A percentile compares a stretch with the other conserved stretches of the same genome.
phyloP scores from a whole-genome alignment of 257 asterid genomes.

The Solanum chmielewskii region DNA sequence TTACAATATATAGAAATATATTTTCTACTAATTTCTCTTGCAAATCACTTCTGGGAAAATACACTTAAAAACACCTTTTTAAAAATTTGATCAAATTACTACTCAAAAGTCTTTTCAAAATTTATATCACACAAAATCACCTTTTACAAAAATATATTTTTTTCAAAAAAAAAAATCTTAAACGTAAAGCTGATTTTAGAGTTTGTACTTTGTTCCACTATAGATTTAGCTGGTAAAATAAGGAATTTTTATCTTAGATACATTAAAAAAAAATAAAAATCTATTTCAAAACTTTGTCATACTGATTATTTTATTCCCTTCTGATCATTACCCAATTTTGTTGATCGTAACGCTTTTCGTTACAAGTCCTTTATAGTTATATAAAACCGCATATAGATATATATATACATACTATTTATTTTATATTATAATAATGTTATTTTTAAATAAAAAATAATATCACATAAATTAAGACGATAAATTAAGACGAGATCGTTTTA shows the following conservation, averaged over 20 bases:
- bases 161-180: background rate
- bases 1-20: too few relatives aligned
- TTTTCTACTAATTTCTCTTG: background rate
- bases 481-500: accelerated
- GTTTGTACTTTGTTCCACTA: background rate
- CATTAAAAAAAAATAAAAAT: background rate
- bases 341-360: background rate
- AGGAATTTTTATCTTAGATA: background rate
- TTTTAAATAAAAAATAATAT: too few relatives aligned
- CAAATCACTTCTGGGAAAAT: background rate
- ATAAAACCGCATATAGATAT: background rate
- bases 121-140: background rate
- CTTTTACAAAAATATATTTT: background rate
- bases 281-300: background rate
- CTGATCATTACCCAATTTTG: background rate
- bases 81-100: background rate
- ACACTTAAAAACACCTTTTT: background rate
- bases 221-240: background rate
- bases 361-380: background rate
- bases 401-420: too few relatives aligned
- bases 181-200: background rate
- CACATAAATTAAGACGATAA: background rate
- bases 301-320: background rate
- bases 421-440: too few relatives aligned
- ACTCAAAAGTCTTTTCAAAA: background rate